Evolutionary conservation across 805 yeast species (phyloP).

Genomic region (Groenewaldozyma salmanticensis): DNA sequence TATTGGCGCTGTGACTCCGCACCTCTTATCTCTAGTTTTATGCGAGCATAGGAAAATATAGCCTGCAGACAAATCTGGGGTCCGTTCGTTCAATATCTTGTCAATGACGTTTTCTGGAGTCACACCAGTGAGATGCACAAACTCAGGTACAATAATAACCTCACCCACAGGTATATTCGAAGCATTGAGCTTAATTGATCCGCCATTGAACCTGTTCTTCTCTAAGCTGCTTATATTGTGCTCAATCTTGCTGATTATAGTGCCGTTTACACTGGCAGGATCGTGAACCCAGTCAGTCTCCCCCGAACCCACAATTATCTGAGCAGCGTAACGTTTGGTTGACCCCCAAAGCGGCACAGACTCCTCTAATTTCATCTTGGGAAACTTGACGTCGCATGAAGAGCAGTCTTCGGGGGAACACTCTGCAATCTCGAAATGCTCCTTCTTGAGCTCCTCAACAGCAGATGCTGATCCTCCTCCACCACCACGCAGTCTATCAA

Average conservation of each 20-base stretch:
- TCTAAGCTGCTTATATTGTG: not conserved
- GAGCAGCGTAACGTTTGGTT: slow-evolving; percentile 59
- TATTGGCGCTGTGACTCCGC: slow-evolving; percentile 91
- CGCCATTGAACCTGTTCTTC: slow-evolving; percentile 1
- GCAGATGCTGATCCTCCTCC: not conserved
- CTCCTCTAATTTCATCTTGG: slow-evolving; percentile 40
- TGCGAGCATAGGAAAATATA: slow-evolving; percentile 77
- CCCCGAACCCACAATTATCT: slow-evolving; percentile 76
- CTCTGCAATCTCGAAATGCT: slow-evolving; percentile 36
- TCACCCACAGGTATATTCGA: slow-evolving; percentile 4
- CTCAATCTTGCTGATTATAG: slow-evolving; percentile 26
- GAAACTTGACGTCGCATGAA: slow-evolving; percentile 45
- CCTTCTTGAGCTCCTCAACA: not conserved
- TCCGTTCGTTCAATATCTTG: slow-evolving; percentile 35
- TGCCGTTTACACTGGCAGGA: slow-evolving; percentile 39
- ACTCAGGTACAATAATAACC: slow-evolving; percentile 60
- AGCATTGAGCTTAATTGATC: slow-evolving; percentile 4
- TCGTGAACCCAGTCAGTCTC: slow-evolving; percentile 77
- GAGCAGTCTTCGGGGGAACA: slow-evolving; percentile 44
- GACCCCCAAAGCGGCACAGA: slow-evolving; percentile 53
- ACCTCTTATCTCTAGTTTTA: slow-evolving; percentile 79
- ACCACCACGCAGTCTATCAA: not conserved
- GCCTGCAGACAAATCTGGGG: slow-evolving; percentile 19
- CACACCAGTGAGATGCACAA: slow-evolving; percentile 55
- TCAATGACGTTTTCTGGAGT: slow-evolving; percentile 32